Evolutionary conservation across 768 basidiomycete species (phyloP).

Genomic region (Tephrocybe sp.): DNA sequence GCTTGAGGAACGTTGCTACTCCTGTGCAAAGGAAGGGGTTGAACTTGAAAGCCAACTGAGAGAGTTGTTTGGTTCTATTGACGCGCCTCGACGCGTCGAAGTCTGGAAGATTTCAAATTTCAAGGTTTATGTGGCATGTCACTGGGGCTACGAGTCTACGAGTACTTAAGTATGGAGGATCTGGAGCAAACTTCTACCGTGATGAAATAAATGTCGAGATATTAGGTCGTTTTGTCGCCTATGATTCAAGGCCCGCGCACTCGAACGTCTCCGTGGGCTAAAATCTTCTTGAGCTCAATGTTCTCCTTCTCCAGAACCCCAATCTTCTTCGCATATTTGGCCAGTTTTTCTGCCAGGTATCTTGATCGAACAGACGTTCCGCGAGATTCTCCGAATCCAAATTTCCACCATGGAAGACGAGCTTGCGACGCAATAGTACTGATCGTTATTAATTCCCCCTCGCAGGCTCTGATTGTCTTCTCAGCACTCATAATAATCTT

Average conservation of each 20-base stretch:
- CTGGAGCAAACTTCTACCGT: no score
- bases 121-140: no score
- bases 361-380: slow-evolving; percentile 59
- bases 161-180: no score
- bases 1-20: neutral
- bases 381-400: slow-evolving; percentile 39
- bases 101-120: no score
- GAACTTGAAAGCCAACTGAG: neutral
- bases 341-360: slow-evolving; percentile 76
- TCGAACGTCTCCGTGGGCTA: slow-evolving; percentile 34
- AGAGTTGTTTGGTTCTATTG: slow-evolving; percentile 9
- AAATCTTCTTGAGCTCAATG: slow-evolving; percentile 54
- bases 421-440: slow-evolving; percentile 59
- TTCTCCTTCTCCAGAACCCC: slow-evolving; percentile 73
- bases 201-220: no score
- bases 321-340: slow-evolving; percentile 62
- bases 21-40: neutral
- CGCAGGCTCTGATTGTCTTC: slow-evolving; percentile 62
- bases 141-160: no score
- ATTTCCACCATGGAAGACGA: slow-evolving; percentile 32
- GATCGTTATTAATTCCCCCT: slow-evolving; percentile 70
- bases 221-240: no score
- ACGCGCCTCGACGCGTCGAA: slow-evolving; percentile 8
- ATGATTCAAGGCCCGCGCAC: no score
- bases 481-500: slow-evolving; percentile 60